Evolutionary conservation across 495 filamentous ascomycete genomes (phyloP), one percentile per base, ranked within the genome.

Genomic region (Paragyromitra xinjiangensis): DNA sequence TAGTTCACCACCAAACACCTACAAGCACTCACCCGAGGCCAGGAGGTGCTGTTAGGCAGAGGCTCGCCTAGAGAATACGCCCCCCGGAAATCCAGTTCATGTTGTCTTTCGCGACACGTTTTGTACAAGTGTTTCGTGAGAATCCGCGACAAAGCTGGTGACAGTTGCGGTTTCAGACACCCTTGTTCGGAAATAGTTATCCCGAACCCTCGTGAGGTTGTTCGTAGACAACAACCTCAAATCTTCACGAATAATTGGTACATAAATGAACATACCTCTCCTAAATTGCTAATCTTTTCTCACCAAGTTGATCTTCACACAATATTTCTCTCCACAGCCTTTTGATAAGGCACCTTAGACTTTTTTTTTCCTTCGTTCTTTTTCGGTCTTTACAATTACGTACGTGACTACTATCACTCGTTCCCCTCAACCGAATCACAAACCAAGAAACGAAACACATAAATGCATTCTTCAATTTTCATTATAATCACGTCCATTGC

Each of bases 141-240:
- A 64, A 24, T n/a, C 37, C 40, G 39, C 39, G 37, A 51, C 64
- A 51, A 51, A 50, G 22, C 11, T 51, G 12, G 64, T 3, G 64
- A 39, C 64, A 51, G 64, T 12, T 67, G 24, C 29, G 44, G 64
- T 67, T 67, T 67, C 64, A 61, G 53, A 22, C n/a, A 24, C 59
- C 64, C 45, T 45, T 67, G 45, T 37, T n/a, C 29, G 24, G 26
- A 6, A 0, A 53, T 24, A 19, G 6, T 24, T 53, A 50, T 67
- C 26, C 64, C 22, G 63, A 65, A 64, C 6, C 9, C 53, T 56
- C 53, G 19, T 22, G 22, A 26, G 16, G 19, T 29, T 56, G 61
- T 44, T 22, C 1, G 37, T 44, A 19, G 24, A 16, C 58, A 37
- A 61, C 34, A 61, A 6, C n/a, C 5, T 11, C 39, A 45, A 29